Base-by-base conservation (phyloP, 2,329 filamentous ascomycete species). In the Calonectria ilicicola region DNA sequence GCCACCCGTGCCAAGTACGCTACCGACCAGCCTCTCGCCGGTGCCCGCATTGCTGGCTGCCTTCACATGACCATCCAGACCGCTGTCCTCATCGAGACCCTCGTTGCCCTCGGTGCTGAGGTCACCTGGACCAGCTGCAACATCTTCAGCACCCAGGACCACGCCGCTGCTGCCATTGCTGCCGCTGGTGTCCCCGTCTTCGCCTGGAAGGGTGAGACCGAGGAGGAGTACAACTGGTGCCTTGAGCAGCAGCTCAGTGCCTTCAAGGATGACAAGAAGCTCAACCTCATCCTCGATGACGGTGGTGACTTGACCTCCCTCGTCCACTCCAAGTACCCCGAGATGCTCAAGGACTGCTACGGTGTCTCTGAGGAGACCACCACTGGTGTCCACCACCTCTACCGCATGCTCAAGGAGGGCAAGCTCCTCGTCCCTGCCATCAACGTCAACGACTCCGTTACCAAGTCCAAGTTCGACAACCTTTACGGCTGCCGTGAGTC, bases 401-500 rank as follows among this genome's bases (percentile, higher is more conserved):
- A 98, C 94, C 92, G 93, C 85, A 98, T 98, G 96, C 89, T 98
- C 86, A 98, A 97, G 92, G 93, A 94, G 81, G 91, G 91, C 85
- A 91, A 92, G 87, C 95, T 98, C 78, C 93, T 98, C 76, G 94
- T 98, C 79, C 97, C 97, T 80, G 91, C 96, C 87, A 95, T 98
- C 93, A 99, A 99, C 88, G 96, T 99, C 91, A 98, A 99, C 90
- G 96, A 99, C 93, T 96, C 94, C 73, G 96, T 99, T 85, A 99
- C 97, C 88, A 99, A 98, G 93, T 98, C 95, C 89, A 99, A 99
- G 92, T 99, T 99, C 86, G 97, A 98, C 92, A 99, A 99, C 93
- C 90, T 98, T 79, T 99, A 98, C 92, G 96, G 97, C 84, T 98
- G 97, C 95, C 93, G 95, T 86, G 97, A 98, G 91, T 98, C 96